Evolutionary conservation across 805 yeast genomes (phyloP).

Genomic region (Monosporozyma siamensis): DNA sequence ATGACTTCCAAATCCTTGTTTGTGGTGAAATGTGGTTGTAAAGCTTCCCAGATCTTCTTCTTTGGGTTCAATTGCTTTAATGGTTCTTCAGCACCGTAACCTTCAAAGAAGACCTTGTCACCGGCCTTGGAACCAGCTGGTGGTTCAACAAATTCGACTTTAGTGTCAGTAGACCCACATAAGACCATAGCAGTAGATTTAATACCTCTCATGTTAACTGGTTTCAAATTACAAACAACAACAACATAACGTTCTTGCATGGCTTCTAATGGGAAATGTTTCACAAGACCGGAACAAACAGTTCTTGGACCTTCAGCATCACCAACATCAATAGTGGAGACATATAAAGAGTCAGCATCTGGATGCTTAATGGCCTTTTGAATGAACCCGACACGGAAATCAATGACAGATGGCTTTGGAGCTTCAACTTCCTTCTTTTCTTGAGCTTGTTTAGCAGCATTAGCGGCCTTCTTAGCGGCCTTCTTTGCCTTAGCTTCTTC

Average conservation of each 20-base stretch:
- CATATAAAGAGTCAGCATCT: constrained; percentile 92
- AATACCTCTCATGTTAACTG: constrained; percentile 96
- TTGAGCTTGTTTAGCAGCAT: constrained; percentile 38
- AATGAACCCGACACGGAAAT: constrained; percentile 91
- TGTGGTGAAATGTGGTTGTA: constrained; percentile 87
- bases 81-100: constrained; percentile 71
- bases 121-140: constrained; percentile 92
- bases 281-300: constrained; percentile 93
- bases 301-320: constrained; percentile 97
- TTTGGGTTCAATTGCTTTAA: constrained; percentile 91
- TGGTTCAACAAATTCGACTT: constrained; percentile 89
- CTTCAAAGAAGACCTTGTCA: constrained; percentile 92
- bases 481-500: constrained; percentile 54
- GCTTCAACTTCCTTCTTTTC: constrained; percentile 40
- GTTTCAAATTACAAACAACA: constrained; percentile 91
- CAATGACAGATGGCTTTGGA: constrained; percentile 77
- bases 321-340: constrained; percentile 93
- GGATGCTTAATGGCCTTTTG: constrained; percentile 96
- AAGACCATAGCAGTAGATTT: constrained; percentile 94
- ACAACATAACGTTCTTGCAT: constrained; percentile 92
- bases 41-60: constrained; percentile 95
- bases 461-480: constrained; percentile 48
- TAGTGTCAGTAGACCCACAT: constrained; percentile 70
- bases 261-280: constrained; percentile 79
- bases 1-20: constrained; percentile 66